Conservation (phyloP, 805 yeast species). For the Grigorovia humatica region DNA sequence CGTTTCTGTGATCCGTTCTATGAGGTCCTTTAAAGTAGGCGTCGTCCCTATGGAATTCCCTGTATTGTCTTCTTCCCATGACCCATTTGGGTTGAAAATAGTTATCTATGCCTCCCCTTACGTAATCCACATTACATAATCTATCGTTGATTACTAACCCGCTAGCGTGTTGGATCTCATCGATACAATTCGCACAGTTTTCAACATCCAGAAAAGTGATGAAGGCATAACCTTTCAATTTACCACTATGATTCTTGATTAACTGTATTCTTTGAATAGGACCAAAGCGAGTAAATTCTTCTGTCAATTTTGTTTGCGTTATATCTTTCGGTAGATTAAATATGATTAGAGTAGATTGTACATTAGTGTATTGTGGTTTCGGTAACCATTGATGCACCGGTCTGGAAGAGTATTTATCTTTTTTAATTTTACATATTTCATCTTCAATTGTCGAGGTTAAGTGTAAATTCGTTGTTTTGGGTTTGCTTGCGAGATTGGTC, state of each 20-base stretch:
- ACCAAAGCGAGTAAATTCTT: constrained; percentile 56
- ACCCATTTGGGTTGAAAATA: constrained; percentile 65
- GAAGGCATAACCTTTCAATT: constrained; percentile 78
- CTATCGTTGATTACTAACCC: constrained; percentile 43
- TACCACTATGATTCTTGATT: constrained; percentile 24
- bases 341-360: constrained; percentile 68
- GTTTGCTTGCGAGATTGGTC: too few relatives aligned
- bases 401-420: too few relatives aligned
- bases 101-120: constrained; percentile 54
- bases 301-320: constrained; percentile 59
- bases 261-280: constrained; percentile 47
- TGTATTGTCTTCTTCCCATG: constrained; percentile 93
- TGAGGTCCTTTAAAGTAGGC: background rate
- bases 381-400: background rate
- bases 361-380: constrained; percentile 35
- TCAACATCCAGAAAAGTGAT: constrained; percentile 52
- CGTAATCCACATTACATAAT: constrained; percentile 57
- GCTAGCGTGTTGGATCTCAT: constrained; percentile 31
- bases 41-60: constrained; percentile 20
- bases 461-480: too few relatives aligned
- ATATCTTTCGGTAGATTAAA: constrained; percentile 57
- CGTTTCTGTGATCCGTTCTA: background rate
- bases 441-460: too few relatives aligned
- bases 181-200: constrained; percentile 53
- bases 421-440: too few relatives aligned